phyloP scores from a whole-genome alignment of 805 yeast genomes.

The Yamadazyma akitaensis region DNA sequence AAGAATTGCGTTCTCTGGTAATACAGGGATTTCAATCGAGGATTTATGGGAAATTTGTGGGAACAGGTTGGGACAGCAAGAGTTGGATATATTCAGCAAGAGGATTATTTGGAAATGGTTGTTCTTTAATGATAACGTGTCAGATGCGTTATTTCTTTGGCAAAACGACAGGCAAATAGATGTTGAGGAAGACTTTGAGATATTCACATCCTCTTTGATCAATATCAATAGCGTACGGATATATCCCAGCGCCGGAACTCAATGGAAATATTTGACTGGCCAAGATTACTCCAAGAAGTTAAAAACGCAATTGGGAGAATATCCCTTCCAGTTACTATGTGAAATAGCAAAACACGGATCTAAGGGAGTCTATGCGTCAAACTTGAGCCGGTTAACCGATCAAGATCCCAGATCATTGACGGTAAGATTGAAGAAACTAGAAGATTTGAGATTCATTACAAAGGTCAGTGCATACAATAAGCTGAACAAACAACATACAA shows the following conservation, averaged over 20 bases:
- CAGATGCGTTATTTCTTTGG: conserved; percentile 12
- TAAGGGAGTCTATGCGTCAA: conserved; percentile 57
- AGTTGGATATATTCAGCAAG: conserved; percentile 34
- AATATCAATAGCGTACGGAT: conserved; percentile 19
- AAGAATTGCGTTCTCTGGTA: conserved; percentile 32
- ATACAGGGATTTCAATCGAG: conserved; percentile 23
- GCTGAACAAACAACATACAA: conserved; percentile 49
- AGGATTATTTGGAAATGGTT: conserved; percentile 41
- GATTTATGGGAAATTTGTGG: conserved; percentile 27
- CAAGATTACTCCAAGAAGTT: conserved; percentile 40
- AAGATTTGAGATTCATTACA: conserved; percentile 46
- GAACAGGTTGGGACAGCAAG: conserved; percentile 14
- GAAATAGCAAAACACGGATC: conserved; percentile 58
- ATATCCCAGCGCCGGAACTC: conserved; percentile 49
- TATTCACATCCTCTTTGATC: conserved; percentile 17
- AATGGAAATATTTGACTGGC: conserved; percentile 59
- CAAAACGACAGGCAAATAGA: conserved; percentile 4
- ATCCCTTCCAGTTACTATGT: conserved; percentile 51
- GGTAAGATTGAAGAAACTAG: conserved; percentile 54
- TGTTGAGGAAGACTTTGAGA: conserved; percentile 13
- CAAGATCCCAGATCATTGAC: conserved; percentile 75
- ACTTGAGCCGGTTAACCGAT: conserved; percentile 51
- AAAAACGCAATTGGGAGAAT: conserved; percentile 52
- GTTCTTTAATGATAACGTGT: conserved; percentile 19
- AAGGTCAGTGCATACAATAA: conserved; percentile 33